Evolutionary conservation across 2,329 filamentous ascomycete genomes (phyloP).

Genomic region (Hymenoscyphus salicellus): DNA sequence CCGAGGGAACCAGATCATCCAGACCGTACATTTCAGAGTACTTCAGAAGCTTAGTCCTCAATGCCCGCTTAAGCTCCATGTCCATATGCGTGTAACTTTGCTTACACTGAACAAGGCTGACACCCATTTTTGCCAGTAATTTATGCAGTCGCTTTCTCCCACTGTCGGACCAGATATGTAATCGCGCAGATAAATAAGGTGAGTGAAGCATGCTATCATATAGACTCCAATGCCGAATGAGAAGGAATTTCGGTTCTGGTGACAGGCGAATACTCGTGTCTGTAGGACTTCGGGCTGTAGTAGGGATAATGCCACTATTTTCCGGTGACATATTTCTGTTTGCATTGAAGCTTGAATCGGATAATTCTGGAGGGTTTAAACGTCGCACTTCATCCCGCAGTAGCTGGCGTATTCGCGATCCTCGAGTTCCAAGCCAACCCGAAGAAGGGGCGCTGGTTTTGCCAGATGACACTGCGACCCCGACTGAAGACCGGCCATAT

Average conservation of each 20-base stretch:
- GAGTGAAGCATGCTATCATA: constrained; percentile 99
- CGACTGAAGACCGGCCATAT: constrained; percentile 80
- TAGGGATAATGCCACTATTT: constrained; percentile 79
- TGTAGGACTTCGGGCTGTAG: constrained; percentile 80
- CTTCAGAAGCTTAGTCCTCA: constrained; percentile 81
- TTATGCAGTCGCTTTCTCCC: constrained; percentile 89
- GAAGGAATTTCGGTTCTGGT: constrained; percentile 86
- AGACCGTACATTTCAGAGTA: constrained; percentile 92
- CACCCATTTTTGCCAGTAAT: constrained; percentile 94
- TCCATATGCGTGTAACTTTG: constrained; percentile 99
- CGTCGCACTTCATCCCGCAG: constrained; percentile 91
- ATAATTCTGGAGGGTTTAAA: constrained; percentile 73
- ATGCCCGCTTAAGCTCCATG: constrained; percentile 86
- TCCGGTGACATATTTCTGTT: constrained; percentile 63
- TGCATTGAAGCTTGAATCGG: constrained; percentile 51
- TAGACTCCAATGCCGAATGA: constrained; percentile 93
- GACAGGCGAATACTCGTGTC: constrained; percentile 90
- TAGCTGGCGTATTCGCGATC: constrained; percentile 79
- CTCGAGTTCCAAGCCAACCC: constrained; percentile 79
- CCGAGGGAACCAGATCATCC: constrained; percentile 83
- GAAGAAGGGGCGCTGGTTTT: constrained; percentile 52
- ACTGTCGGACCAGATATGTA: constrained; percentile 91
- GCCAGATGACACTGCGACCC: constrained; percentile 64
- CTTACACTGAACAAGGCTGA: constrained; percentile 88
- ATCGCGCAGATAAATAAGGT: constrained; percentile 83